Conservation (phyloP, 106 monocot species). For the Triglochin maritima region DNA sequence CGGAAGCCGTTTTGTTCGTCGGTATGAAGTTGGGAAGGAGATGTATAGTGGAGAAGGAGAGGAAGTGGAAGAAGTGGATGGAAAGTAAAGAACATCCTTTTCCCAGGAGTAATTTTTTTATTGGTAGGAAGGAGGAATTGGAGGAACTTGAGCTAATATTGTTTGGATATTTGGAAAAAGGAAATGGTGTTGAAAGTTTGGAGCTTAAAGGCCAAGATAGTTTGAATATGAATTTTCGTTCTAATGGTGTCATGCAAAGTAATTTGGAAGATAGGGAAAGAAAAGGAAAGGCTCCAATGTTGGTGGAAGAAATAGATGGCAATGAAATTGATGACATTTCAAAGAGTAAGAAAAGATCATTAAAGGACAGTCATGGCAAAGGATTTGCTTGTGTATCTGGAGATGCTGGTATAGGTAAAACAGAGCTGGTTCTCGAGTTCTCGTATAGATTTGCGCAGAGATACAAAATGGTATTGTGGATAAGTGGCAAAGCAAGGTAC, state of each 20-base stretch:
- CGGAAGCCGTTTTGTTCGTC: constrained; percentile 29
- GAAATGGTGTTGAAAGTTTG: neutral
- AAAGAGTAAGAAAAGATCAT: neutral
- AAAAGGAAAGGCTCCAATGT: neutral
- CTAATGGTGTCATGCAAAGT: too few relatives aligned
- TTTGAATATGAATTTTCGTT: too few relatives aligned
- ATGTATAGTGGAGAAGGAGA: constrained; percentile 26
- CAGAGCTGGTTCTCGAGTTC: constrained; percentile 66
- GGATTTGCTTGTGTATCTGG: constrained; percentile 55
- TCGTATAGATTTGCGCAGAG: constrained; percentile 43
- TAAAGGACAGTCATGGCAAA: too few relatives aligned
- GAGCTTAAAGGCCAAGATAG: neutral
- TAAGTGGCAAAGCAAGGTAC: constrained; percentile 54
- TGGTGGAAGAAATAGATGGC: constrained; percentile 3
- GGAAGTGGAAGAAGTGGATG: constrained; percentile 24
- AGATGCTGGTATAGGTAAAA: constrained; percentile 68
- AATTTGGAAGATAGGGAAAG: too few relatives aligned
- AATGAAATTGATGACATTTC: constrained; percentile 2
- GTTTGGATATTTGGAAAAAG: neutral
- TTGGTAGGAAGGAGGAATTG: constrained; percentile 62
- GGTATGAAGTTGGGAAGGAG: constrained; percentile 40
- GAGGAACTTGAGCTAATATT: constrained; percentile 24
- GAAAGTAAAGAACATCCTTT: constrained; percentile 39
- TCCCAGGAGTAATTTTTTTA: constrained; percentile 32
- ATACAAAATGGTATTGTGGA: constrained; percentile 72